phyloP scores from a whole-genome alignment of 768 basidiomycete species.

The Panaeolus cyanescens region DNA sequence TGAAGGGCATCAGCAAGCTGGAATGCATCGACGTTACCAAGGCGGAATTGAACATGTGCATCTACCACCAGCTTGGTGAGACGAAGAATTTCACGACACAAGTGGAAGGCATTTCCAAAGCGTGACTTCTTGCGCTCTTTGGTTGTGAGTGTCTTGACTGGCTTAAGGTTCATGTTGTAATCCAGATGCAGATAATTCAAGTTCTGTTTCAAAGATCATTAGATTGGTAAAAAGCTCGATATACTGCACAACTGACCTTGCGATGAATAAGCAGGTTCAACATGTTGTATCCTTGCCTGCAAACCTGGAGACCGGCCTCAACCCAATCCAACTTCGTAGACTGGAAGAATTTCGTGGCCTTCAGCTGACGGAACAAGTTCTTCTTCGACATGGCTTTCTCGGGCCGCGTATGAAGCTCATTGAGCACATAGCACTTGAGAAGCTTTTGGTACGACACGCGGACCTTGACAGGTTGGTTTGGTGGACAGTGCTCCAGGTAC shows the following conservation, averaged over 20 bases:
- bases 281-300: slow-evolving; percentile 99
- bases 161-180: slow-evolving; percentile 99
- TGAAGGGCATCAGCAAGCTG: slow-evolving; percentile 98
- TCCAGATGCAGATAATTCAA: slow-evolving; percentile 93
- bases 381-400: slow-evolving; percentile 99
- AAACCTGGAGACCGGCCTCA: slow-evolving; percentile 97
- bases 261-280: slow-evolving; percentile 97
- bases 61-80: slow-evolving; percentile 98
- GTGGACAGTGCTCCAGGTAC: slow-evolving; percentile 98
- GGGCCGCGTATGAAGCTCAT: slow-evolving; percentile 84
- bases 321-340: slow-evolving; percentile 98
- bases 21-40: slow-evolving; percentile 99
- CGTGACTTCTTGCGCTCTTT: slow-evolving; percentile 99
- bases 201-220: slow-evolving; percentile 53
- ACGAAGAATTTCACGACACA: slow-evolving; percentile 97
- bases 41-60: slow-evolving; percentile 97
- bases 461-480: slow-evolving; percentile 95
- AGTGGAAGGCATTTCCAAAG: slow-evolving; percentile 98
- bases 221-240: not conserved
- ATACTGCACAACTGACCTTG: slow-evolving; percentile 55
- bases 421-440: slow-evolving; percentile 92
- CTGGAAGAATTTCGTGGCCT: slow-evolving; percentile 99
- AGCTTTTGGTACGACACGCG: slow-evolving; percentile 99
- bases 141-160: slow-evolving; percentile 95
- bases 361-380: slow-evolving; percentile 92